Evolutionary conservation across 352 stramenopile genomes (phyloP), one percentile per base, ranked within the genome.

Genomic region (Chrysophaeum taylorii): DNA sequence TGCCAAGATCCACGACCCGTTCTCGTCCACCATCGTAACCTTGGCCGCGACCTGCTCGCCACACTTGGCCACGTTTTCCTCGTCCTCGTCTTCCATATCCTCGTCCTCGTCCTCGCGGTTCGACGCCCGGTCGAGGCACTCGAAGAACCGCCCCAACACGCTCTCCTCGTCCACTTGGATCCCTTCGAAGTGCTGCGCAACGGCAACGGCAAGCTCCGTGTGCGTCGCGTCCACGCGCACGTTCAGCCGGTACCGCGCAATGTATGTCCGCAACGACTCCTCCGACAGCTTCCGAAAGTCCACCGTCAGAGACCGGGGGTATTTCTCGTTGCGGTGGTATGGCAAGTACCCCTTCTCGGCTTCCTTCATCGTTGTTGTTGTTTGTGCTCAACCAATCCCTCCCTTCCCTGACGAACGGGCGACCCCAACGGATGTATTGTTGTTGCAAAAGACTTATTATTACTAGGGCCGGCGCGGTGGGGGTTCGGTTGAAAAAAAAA

Each of bases 1-100:
- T 12, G 90, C 91, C 64, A 97, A 81, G 76, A 97, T 97, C 91
- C 91, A 91, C 0, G 76, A 85, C 67, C 85, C 85, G 76, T 89
- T 89, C 72, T 89, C 83, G 70, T 91, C 81, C 0, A 77, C 84
- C 0, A 45, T 37, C 2, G n/a, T 37, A 0, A 72, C 64, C 39
- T 76, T 76, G 2, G 82, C 84, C 45, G 84, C 84, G 16, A 89
- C 84, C 76, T 89, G 82, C 77, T 87, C 81, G 0, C 79, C 77
- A 29, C 81, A 78, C 38, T 73, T 76, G n/a, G 82, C 82, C 0
- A 81, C 81, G 71, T 81, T 73, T 84, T 86, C 62, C 75, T 80
- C 42, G 81, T 76, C 45, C 79, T 79, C 45, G 78, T 75, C 60
- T 83, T 86, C 39, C 74, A 9, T n/a, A 45, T 50, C 31, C 31